Evolutionary conservation across 352 stramenopile genomes (phyloP).

Genomic region (Thalassiosira livingstoniorum): DNA sequence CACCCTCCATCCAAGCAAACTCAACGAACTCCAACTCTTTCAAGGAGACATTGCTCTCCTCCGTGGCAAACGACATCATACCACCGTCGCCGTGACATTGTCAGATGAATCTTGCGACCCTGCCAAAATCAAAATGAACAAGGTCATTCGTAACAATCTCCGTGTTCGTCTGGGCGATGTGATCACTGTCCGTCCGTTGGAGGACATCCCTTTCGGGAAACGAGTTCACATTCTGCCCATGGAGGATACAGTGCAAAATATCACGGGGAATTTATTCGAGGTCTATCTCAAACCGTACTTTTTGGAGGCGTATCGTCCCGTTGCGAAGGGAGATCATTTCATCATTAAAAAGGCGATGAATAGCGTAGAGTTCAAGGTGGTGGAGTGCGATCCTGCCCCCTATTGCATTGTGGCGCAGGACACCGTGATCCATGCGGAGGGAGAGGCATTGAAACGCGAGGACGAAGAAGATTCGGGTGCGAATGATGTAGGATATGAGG

Average conservation of each 20-base stretch:
- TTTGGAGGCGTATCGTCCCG: conserved; percentile 95
- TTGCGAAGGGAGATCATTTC: conserved; percentile 97
- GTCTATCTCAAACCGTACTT: conserved; percentile 99
- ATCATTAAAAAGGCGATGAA: conserved; percentile 97
- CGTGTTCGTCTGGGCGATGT: conserved; percentile 95
- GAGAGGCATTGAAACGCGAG: conserved; percentile 94
- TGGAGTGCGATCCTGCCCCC: conserved; percentile 93
- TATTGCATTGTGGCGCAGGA: conserved; percentile 97
- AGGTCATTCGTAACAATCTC: conserved; percentile 97
- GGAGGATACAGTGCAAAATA: conserved; percentile 96
- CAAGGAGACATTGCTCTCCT: conserved; percentile 95
- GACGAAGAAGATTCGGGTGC: conserved; percentile 96
- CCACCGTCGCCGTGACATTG: conserved; percentile 90
- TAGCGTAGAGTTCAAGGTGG: conserved; percentile 96
- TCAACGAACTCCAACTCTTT: conserved; percentile 97
- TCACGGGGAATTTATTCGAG: conserved; percentile 96
- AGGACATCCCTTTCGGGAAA: conserved; percentile 95
- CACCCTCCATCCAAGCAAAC: conserved; percentile 81
- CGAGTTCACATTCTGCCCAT: conserved; percentile 96
- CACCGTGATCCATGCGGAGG: conserved; percentile 98
- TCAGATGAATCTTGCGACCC: conserved; percentile 95
- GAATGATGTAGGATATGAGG: conserved; percentile 92
- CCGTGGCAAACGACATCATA: conserved; percentile 95
- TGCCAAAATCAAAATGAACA: conserved; percentile 97
- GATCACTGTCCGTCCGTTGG: conserved; percentile 90